A percentile compares a stretch with the other conserved stretches of the same genome.
phyloP scores from a whole-genome alignment of 176 grass and related monocot genomes.

The Oryza glumipatula region DNA sequence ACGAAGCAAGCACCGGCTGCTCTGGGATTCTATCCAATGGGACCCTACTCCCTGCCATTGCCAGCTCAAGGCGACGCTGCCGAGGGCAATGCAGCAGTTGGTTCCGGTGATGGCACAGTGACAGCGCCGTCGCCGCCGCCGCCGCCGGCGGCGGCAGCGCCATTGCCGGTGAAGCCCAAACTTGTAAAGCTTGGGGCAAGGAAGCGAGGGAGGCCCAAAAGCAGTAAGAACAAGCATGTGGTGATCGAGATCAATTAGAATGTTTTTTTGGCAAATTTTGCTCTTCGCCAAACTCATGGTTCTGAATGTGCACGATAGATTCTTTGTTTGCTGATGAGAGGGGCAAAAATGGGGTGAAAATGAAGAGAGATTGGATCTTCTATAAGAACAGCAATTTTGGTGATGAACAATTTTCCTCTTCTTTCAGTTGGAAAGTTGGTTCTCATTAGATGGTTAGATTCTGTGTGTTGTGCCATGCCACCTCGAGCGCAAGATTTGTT shows the following conservation, averaged over 20 bases:
- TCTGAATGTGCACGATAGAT: neutral
- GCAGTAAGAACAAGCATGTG: constrained; percentile 36
- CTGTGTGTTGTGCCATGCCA: neutral
- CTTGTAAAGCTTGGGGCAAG: constrained; percentile 11
- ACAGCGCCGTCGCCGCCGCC: too few relatives aligned
- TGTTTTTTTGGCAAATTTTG: neutral
- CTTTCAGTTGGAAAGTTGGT: neutral
- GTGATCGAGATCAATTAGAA: constrained; percentile 39
- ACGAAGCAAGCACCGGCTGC: constrained; percentile 8
- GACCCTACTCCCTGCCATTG: constrained; percentile 21
- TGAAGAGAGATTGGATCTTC: neutral
- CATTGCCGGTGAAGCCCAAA: neutral
- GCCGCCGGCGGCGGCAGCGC: neutral
- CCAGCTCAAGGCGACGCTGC: neutral
- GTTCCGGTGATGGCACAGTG: neutral
- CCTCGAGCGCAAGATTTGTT: neutral
- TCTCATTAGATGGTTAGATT: constrained; percentile 4
- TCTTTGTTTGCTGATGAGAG: neutral
- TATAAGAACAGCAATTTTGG: neutral
- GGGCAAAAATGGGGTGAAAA: neutral
- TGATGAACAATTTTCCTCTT: neutral
- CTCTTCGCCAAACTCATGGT: neutral
- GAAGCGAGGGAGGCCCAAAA: constrained; percentile 33
- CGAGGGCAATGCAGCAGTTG: neutral
- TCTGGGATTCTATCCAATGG: constrained; percentile 27